Conservation (phyloP, 805 yeast species). For the Lachancea lanzarotensis region DNA sequence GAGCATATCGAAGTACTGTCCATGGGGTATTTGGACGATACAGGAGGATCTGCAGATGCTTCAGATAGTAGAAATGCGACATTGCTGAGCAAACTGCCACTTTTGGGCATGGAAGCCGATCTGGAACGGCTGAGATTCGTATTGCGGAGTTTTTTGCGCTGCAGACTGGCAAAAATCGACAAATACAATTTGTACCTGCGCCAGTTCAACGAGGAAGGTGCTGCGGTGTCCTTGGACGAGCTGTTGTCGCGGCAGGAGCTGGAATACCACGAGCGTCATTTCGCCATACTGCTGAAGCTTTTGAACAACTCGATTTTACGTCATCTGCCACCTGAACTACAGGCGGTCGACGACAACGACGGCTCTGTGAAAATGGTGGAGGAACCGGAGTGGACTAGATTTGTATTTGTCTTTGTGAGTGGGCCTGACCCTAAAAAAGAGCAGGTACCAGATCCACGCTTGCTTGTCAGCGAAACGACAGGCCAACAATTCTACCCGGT, state of each 20-base stretch:
- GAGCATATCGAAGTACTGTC: constrained; percentile 74
- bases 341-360: constrained; percentile 67
- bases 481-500: constrained; percentile 34
- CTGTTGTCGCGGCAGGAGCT: constrained; percentile 53
- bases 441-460: constrained; percentile 18
- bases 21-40: constrained; percentile 59
- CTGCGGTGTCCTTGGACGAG: constrained; percentile 25
- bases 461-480: constrained; percentile 38
- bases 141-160: constrained; percentile 72
- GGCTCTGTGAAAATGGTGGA: constrained; percentile 71
- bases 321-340: constrained; percentile 61
- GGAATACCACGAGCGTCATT: constrained; percentile 62
- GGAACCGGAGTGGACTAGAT: constrained; percentile 65
- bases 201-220: constrained; percentile 30
- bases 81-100: constrained; percentile 61
- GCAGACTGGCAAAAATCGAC: constrained; percentile 72
- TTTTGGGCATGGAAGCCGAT: constrained; percentile 86
- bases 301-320: constrained; percentile 62
- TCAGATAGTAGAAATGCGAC: constrained; percentile 17
- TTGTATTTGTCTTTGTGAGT: constrained; percentile 56
- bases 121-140: constrained; percentile 80
- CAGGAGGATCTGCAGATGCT: neutral
- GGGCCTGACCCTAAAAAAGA: constrained; percentile 10
- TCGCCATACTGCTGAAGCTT: constrained; percentile 53
- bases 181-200: constrained; percentile 55